Evolutionary conservation across 257 asterid genomes (phyloP).

Genomic region (Jacaranda mimosifolia): DNA sequence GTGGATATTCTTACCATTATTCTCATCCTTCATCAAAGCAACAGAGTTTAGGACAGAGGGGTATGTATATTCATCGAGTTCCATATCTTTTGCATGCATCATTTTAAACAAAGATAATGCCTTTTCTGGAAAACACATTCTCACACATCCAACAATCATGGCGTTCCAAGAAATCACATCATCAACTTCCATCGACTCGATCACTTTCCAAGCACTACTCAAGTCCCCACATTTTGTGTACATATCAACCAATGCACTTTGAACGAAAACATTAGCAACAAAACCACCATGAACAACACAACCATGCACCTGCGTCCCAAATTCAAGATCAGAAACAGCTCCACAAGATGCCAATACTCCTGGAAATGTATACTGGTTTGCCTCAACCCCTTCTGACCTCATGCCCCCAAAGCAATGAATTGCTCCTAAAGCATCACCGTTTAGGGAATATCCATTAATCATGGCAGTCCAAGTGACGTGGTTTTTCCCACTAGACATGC

Average conservation of each 20-base stretch:
- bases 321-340: constrained; percentile 45
- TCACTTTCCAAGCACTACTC: constrained; percentile 59
- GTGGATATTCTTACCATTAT: constrained; percentile 58
- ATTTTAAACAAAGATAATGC: constrained; percentile 63
- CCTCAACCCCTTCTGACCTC: constrained; percentile 68
- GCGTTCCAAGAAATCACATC: constrained; percentile 79
- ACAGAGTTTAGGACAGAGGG: constrained; percentile 84
- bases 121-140: constrained; percentile 52
- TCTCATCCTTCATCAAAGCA: constrained; percentile 52
- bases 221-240: constrained; percentile 82
- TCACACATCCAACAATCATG: constrained; percentile 75
- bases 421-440: constrained; percentile 56
- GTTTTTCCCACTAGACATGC: constrained; percentile 66
- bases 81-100: constrained; percentile 66
- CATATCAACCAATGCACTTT: constrained; percentile 78
- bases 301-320: constrained; percentile 76
- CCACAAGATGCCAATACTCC: constrained; percentile 76
- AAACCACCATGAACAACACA: constrained; percentile 77
- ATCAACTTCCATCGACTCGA: constrained; percentile 58
- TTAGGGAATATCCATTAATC: constrained; percentile 77
- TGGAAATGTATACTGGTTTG: constrained; percentile 86
- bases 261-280: constrained; percentile 74
- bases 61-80: constrained; percentile 70
- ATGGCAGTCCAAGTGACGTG: constrained; percentile 96
- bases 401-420: constrained; percentile 67